Evolutionary conservation across 257 asterid genomes (phyloP), one percentile per base, ranked within the genome.

Genomic region (Capsicum baccatum): DNA sequence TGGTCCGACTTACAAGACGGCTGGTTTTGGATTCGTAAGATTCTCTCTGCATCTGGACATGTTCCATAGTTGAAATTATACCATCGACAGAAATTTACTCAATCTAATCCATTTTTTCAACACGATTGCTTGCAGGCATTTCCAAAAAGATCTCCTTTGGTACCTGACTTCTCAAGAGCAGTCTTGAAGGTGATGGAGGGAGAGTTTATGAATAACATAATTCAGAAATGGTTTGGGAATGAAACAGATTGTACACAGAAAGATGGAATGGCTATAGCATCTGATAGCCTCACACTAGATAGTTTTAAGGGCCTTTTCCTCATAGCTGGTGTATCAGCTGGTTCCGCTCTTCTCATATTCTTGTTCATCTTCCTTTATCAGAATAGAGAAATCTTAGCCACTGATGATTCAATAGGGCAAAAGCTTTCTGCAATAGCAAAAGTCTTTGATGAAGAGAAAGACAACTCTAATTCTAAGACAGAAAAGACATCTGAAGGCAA

Each of bases 1-100:
- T 11, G 88, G 87, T 35, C 95, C 89, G 13, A 81, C 84, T 66
- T 85, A 92, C 80, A 89, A 91, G 57, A 89, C 92, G 0, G 89
- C 84, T 64, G 93, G 93, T 59, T 90, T 89, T 60, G 90, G 88
- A 62, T 88, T 89, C 12, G 91, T 90, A 87, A 88, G 92, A 76
- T 59, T 68, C 78, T 39, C 14, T 21, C 33, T 59, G 69, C 44
- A 13, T 35, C 17, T 64, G 70, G 44, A 64, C 11, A 64, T 21
- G 70, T 26, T 26, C 70, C 69, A 1, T 63, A 21, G 21, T 21
- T 63, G 69, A 63, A 63, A 59, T 59, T 59, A n/a, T 59, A 58
- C 11, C 3, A 59, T 59, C 66, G 35, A 60, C 14, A 35, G 37
- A n/a, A 60, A 13, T 50, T 56, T 16, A 8, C 64, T 79, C 83